Evolutionary conservation across 306 rosid genomes (phyloP).

Genomic region (Hippophae gyantsensis): DNA sequence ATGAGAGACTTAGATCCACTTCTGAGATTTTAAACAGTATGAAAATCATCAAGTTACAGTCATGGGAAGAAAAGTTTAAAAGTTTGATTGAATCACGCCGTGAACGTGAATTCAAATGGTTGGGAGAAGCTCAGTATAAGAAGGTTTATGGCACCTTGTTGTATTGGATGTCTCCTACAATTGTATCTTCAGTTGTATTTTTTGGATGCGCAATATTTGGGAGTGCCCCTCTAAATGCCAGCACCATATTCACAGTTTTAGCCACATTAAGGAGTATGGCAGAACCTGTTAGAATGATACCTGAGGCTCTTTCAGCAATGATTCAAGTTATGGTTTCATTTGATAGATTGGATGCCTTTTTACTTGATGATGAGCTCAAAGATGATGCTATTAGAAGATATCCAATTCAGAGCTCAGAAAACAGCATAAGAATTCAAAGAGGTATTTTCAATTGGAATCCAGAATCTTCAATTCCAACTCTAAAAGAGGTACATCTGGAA

Average conservation of each 20-base stretch:
- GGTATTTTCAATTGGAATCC: slow-evolving; percentile 64
- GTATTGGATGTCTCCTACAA: slow-evolving; percentile 69
- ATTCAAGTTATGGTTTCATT: slow-evolving; percentile 73
- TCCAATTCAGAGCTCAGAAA: slow-evolving; percentile 11
- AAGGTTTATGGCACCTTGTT: slow-evolving; percentile 33
- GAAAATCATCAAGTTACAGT: slow-evolving; percentile 72
- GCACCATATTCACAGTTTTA: slow-evolving; percentile 68
- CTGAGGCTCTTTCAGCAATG: slow-evolving; percentile 54
- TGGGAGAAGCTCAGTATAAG: slow-evolving; percentile 30
- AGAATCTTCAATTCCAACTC: slow-evolving; percentile 36
- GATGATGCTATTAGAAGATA: slow-evolving; percentile 15
- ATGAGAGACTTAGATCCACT: slow-evolving; percentile 62
- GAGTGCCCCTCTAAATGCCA: slow-evolving; percentile 62
- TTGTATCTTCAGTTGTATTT: slow-evolving; percentile 52
- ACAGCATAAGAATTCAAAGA: slow-evolving; percentile 30
- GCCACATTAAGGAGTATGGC: slow-evolving; percentile 47
- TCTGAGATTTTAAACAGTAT: slow-evolving; percentile 72
- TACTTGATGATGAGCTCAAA: slow-evolving; percentile 57
- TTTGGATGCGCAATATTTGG: slow-evolving; percentile 36
- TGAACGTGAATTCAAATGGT: slow-evolving; percentile 52
- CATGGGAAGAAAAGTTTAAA: slow-evolving; percentile 75
- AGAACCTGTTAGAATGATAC: slow-evolving; percentile 76
- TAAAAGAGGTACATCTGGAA: slow-evolving; percentile 36
- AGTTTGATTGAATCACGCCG: slow-evolving; percentile 34
- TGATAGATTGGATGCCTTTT: slow-evolving; percentile 45